Evolutionary conservation across 2,329 filamentous ascomycete genomes (phyloP), one percentile per base, ranked within the genome.

Genomic region (Claviceps cyperi): DNA sequence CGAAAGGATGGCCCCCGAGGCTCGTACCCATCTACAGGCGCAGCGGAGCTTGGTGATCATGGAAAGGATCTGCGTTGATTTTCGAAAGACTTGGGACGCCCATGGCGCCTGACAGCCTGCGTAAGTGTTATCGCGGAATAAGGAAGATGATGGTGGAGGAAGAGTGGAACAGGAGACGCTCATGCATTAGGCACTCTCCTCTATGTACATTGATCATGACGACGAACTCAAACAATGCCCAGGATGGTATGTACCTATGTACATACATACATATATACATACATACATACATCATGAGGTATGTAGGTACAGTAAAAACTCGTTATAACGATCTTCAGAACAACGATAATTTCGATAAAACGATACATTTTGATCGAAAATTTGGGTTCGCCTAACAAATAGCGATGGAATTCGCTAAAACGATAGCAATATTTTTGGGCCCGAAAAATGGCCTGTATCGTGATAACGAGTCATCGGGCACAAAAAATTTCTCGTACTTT

Each of bases 121-220:
- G 28, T 5, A 46, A 22, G 6, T 17, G 15, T 46, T 4, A 13
- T 46, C n/a, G 32, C 24, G 43, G 21, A 3, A 9, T 28, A 5
- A 21, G 39, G 36, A 44, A 28, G 35, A 43, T 19, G 40, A 28
- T 19, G 19, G 41, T 9, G 50, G 40, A n/a, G 17, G 24, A 24
- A 37, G 35, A 46, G 40, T 39, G 43, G 3, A n/a, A 35, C 15
- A 35, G 24, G 41, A 36, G 15, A 38, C 35, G 36, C 21, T 14
- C 19, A 22, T 21, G 14, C 17, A 22, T 24, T 32, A 32, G 21
- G 36, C 43, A 19, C 43, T 50, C 48, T 44, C 28, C 48, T 49
- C 47, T 32, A 39, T 24, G 4, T n/a, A 46, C 45, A 50, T 46
- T 22, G 17, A 46, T 39, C 17, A 50, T 22, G 36, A 50, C n/a